Percentiles rank a stretch among this genome's conserved stretches.
Evolutionary conservation across 345 rosid genomes (phyloP).

Genomic region (Geranium rotundifolium): DNA sequence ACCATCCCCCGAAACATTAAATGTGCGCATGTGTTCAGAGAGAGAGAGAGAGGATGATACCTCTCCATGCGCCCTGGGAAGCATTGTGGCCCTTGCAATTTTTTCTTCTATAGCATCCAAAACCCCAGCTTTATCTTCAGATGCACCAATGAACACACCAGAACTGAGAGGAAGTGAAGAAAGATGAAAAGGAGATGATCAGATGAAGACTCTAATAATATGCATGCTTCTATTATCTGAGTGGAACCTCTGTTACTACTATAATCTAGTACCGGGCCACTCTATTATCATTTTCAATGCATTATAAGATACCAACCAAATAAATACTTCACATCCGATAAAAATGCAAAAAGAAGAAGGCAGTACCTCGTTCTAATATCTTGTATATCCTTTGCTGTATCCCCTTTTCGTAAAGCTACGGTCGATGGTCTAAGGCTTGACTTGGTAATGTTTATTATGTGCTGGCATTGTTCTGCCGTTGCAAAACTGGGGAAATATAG

Average conservation of each 20-base stretch:
- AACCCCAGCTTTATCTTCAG: slow-evolving; percentile 38
- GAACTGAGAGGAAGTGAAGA: slow-evolving; percentile 26
- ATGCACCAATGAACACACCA: slow-evolving; percentile 42
- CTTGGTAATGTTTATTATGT: slow-evolving; percentile 39
- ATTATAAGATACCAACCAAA: background rate
- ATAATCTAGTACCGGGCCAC: background rate
- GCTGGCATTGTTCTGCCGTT: slow-evolving; percentile 43
- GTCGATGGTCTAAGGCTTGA: slow-evolving; percentile 39
- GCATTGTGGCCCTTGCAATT: slow-evolving; percentile 47
- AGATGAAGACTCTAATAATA: background rate
- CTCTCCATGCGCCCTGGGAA: slow-evolving; percentile 48
- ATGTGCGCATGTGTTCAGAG: background rate
- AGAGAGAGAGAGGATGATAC: slow-evolving; percentile 14
- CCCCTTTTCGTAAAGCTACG: slow-evolving; percentile 46
- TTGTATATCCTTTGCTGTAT: slow-evolving; percentile 29
- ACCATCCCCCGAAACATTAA: background rate
- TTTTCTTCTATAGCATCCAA: slow-evolving; percentile 48
- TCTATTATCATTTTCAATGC: background rate
- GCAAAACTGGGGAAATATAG: slow-evolving; percentile 50
- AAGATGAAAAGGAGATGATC: slow-evolving; percentile 1
- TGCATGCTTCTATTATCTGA: background rate
- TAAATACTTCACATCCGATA: background rate
- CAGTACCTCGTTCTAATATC: slow-evolving; percentile 62
- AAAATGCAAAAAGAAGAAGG: background rate
- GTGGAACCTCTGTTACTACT: background rate